phyloP scores from a whole-genome alignment of 2,329 filamentous ascomycete species.

The Trichoderma aggressivum region DNA sequence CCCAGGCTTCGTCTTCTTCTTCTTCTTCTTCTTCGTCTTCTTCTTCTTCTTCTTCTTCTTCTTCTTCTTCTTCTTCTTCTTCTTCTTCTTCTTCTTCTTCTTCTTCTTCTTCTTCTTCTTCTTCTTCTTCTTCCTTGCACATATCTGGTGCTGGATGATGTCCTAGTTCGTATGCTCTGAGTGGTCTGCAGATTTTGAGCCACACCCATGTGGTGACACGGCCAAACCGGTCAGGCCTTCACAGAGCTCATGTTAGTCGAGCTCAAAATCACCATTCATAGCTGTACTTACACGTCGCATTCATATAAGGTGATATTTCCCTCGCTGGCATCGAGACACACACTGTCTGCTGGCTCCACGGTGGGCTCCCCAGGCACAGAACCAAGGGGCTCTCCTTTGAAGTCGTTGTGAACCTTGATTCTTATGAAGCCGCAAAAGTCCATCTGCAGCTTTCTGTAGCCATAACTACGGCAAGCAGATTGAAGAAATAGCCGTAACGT shows the following conservation, averaged over 20 bases:
- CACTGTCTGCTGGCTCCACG: background rate
- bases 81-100: background rate
- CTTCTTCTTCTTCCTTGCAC: background rate
- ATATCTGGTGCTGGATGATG: conserved; percentile 12
- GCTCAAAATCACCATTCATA: background rate
- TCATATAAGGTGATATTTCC: conserved; percentile 25
- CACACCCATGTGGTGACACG: conserved; percentile 23
- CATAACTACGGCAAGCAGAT: conserved; percentile 21
- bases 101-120: too few relatives aligned
- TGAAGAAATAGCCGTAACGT: conserved; percentile 22
- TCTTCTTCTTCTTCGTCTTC: conserved; percentile 1
- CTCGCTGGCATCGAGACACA: conserved; percentile 14
- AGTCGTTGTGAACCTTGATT: background rate
- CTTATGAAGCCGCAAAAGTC: conserved; percentile 24
- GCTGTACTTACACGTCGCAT: conserved; percentile 22
- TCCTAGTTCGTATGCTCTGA: conserved; percentile 9
- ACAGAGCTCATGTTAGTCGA: background rate
- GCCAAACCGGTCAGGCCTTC: background rate
- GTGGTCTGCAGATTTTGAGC: conserved; percentile 27
- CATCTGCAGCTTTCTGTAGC: conserved; percentile 26
- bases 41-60: background rate
- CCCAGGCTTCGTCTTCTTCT: conserved; percentile 13
- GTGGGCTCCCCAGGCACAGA: background rate
- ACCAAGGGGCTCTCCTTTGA: background rate
- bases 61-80: background rate